Conservation (phyloP, 306 rosid species). For the Dalbergia oliveri region DNA sequence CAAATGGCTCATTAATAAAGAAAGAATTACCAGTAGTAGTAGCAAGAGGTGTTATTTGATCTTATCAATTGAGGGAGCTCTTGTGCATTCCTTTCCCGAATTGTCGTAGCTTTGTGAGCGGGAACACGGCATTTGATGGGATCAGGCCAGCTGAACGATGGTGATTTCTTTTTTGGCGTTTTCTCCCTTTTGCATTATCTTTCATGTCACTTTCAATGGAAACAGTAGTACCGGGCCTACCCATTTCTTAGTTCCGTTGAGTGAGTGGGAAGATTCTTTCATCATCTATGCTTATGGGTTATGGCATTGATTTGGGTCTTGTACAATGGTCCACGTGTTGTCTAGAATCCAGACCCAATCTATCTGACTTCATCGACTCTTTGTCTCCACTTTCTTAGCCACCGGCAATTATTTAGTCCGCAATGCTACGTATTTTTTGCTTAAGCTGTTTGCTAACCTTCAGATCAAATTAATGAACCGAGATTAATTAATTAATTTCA, state of each 20-base stretch:
- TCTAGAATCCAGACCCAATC: not conserved
- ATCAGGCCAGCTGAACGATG: not conserved
- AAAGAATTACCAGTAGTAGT: too few species aligned
- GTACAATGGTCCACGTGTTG: not conserved
- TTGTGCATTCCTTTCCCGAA: too few species aligned
- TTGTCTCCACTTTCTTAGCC: too few species aligned
- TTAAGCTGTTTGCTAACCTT: not conserved
- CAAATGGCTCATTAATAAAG: too few species aligned
- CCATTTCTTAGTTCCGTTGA: not conserved
- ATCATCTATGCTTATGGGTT: not conserved
- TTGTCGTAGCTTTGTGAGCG: not conserved
- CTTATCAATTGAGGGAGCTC: too few species aligned
- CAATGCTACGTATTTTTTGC: not conserved
- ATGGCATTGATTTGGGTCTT: conserved; percentile 9
- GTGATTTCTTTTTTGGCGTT: not conserved
- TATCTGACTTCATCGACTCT: not conserved
- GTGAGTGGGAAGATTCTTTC: not conserved
- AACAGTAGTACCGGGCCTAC: not conserved
- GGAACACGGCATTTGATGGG: not conserved
- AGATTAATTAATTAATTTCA: not conserved
- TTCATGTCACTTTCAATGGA: not conserved
- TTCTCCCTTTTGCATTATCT: not conserved
- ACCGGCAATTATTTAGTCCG: not conserved
- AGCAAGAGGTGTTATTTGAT: too few species aligned
- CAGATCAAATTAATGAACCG: not conserved